Evolutionary conservation across 2,329 filamentous ascomycete species (phyloP), one percentile per base, ranked within the genome.

Genomic region (Blumeriella jaapii): DNA sequence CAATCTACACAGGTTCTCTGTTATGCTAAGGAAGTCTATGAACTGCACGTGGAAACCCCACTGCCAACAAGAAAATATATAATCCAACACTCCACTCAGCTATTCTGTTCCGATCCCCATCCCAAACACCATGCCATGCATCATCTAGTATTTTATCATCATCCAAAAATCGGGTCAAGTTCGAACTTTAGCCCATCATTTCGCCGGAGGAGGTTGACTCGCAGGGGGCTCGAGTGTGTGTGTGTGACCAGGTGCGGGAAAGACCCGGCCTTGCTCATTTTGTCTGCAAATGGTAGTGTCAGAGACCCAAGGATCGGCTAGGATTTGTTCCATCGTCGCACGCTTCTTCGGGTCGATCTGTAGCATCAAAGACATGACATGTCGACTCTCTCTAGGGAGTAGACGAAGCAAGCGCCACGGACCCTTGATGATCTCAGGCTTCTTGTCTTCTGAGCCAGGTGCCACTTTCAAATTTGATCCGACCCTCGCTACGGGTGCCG

Each of bases 361-460:
- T 22, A 98, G 71, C 91, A 98, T 98, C 38, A 82, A 72, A 28
- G 84, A 79, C 36, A 98, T 81, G 44, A 98, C 86, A 55, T 89
- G 79, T 33, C 91, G 70, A 46, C 81, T 93, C 60, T 96, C 91
- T 40, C 89, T 71, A 1, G 91, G 91, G 7, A 98, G 66, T 22
- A 96, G 65, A 26, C 91, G 75, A 18, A 98, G 64, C 27, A 98
- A 71, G 29, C 91, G 74, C 82, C 89, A 93, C 2, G 91, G 91
- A 0, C 91, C 91, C 52, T 86, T 84, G 49, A 98, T 93, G 0
- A 85, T 74, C 55, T 87, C 81, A 6, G 53, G 43, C 29, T 53
- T 80, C 53, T 72, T 76, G 20, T 74, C 71, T 1, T 48, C 52
- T n/a, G 51, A 42, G 10, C 41, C 36, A 24, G 40, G 40, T 17